phyloP scores from a whole-genome alignment of 495 filamentous ascomycete species.

The Hypoxylon perforatum region DNA sequence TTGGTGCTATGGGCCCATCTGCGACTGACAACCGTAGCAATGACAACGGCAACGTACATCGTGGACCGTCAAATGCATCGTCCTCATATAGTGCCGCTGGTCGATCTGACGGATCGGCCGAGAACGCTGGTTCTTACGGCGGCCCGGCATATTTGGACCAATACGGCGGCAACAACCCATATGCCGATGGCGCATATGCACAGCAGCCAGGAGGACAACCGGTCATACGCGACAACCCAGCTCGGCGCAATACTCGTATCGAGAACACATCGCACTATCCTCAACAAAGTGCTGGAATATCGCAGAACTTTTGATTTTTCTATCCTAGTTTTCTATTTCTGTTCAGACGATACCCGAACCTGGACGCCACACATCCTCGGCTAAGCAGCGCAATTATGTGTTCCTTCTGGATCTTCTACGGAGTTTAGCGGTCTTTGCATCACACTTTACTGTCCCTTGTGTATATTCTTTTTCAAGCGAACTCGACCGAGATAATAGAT shows the following conservation, averaged over 20 bases:
- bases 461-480: conserved; percentile 31
- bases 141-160: conserved; percentile 63
- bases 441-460: conserved; percentile 36
- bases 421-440: conserved; percentile 36
- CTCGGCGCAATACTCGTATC: conserved; percentile 91
- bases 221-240: conserved; percentile 92
- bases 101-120: conserved; percentile 85
- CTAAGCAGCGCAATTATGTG: conserved; percentile 30
- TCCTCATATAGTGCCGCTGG: conserved; percentile 90
- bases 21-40: conserved; percentile 68
- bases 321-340: conserved; percentile 12
- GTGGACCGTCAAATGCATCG: conserved; percentile 95
- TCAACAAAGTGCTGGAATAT: conserved; percentile 93
- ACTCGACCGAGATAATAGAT: conserved; percentile 19
- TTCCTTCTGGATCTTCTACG: conserved; percentile 30
- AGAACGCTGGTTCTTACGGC: conserved; percentile 65
- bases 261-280: conserved; percentile 88
- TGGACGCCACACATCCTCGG: conserved; percentile 28
- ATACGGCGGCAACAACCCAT: conserved; percentile 62
- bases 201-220: conserved; percentile 68
- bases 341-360: conserved; percentile 42
- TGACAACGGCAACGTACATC: conserved; percentile 70
- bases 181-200: conserved; percentile 50
- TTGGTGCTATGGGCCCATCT: conserved; percentile 76
- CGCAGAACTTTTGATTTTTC: conserved; percentile 88